These are phyloP conservation scores for Gentiana straminea DNA, from an alignment of 257 asterid genomes.

Conservation along the genomic window DNA sequence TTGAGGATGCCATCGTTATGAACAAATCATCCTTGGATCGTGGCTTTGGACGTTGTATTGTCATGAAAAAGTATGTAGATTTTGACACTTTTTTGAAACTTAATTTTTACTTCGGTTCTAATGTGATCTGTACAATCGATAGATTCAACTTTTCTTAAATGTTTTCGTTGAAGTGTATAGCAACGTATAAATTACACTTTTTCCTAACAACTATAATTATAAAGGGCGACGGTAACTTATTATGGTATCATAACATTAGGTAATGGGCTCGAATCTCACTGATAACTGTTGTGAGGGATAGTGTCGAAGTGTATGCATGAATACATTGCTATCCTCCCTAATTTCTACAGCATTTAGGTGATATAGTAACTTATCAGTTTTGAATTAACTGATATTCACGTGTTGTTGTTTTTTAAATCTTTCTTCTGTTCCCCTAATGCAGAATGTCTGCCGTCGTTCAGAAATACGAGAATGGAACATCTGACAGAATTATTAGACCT, in stretches of 20 bases:
- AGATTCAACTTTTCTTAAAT: slow-evolving; percentile 4
- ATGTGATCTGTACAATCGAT: not conserved
- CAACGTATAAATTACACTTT: too few relatives aligned
- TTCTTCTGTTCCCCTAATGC: slow-evolving; percentile 10
- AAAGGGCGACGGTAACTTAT: too few relatives aligned
- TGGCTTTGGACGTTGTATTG: slow-evolving; percentile 96
- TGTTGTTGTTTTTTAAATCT: not conserved
- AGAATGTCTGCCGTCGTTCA: slow-evolving; percentile 46
- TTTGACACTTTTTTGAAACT: not conserved
- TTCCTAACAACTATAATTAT: too few relatives aligned
- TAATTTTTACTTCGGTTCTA: not conserved
- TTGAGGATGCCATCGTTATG: slow-evolving; percentile 97
- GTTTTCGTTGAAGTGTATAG: too few relatives aligned
- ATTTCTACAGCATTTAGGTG: too few relatives aligned
- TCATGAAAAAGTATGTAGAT: slow-evolving; percentile 49
- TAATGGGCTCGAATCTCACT: too few relatives aligned
- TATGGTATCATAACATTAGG: too few relatives aligned
- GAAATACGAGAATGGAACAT: slow-evolving; percentile 41
- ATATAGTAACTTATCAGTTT: too few relatives aligned
- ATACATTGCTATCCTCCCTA: too few relatives aligned
- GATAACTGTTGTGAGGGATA: too few relatives aligned
- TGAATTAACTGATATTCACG: too few relatives aligned
- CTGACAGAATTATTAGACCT: slow-evolving; percentile 60
- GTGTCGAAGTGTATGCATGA: too few relatives aligned
- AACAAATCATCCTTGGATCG: slow-evolving; percentile 92